phyloP scores from a whole-genome alignment of 441 rosid genomes.

The Erodium moschatum region DNA sequence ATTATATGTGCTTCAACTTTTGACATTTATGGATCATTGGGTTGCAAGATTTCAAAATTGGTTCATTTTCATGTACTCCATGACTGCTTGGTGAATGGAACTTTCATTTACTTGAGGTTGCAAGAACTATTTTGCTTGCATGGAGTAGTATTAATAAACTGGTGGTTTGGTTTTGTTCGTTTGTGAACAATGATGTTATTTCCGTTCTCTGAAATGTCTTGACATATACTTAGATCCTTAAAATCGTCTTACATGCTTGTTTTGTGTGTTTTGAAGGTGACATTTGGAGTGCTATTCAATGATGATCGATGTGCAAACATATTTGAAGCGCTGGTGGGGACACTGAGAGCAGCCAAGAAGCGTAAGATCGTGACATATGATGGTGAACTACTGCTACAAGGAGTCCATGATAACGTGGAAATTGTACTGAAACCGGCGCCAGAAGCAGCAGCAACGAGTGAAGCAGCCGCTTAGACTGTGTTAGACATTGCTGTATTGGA shows the following conservation, averaged over 20 bases:
- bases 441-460: conserved; percentile 17
- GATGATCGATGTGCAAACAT: conserved; percentile 83
- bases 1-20: background rate
- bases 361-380: conserved; percentile 60
- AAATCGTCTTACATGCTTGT: background rate
- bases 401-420: conserved; percentile 80
- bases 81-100: background rate
- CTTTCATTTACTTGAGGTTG: background rate
- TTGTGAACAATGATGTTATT: background rate
- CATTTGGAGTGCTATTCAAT: conserved; percentile 72
- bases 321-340: conserved; percentile 88
- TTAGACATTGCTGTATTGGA: background rate
- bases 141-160: background rate
- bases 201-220: background rate
- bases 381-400: conserved; percentile 80
- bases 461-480: conserved; percentile 16
- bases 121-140: background rate
- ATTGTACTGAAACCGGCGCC: conserved; percentile 52
- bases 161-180: background rate
- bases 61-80: background rate
- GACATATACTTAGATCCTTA: background rate
- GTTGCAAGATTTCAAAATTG: background rate
- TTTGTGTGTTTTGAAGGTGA: conserved; percentile 42
- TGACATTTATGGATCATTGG: background rate
- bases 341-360: conserved; percentile 83